Evolutionary conservation across 2,329 filamentous ascomycete species (phyloP), one percentile per base, ranked within the genome.

Genomic region (Colletotrichum lupini): DNA sequence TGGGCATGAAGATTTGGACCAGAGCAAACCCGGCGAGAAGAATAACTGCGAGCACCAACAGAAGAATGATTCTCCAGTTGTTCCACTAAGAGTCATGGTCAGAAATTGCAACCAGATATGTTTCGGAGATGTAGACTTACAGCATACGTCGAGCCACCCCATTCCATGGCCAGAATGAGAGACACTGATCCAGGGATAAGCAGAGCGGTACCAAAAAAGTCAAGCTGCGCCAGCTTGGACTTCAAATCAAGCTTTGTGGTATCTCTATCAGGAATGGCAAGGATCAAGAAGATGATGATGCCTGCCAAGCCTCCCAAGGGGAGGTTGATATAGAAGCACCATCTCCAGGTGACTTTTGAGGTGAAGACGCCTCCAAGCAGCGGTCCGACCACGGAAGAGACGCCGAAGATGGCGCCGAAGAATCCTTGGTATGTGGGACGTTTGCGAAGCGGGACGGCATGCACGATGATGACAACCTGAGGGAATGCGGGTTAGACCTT

Each of bases 81-180:
- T 78, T 81, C 87, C 86, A 88, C 78, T 81, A 0, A 14, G 6
- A 35, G 19, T 2, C 9, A n/a, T 2, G 19, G 14, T 35, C 2
- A 58, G 19, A 2, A 22, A 19, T 3, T 22, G 28, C 1, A n/a
- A 16, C 22, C 11, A 26, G 6, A n/a, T 12, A 28, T 32, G 35
- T 19, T n/a, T 6, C 1, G 42, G 42, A n/a, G 42, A 11, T 49
- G 24, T 19, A 55, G n/a, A 56, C 62, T 65, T 9, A 71, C 68
- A 0, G 68, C 9, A 61, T 84, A 81, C 24, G 77, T 79, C 7
- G 76, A 76, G 6, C 83, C 84, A 42, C 83, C 84, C 86, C 85
- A 88, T 73, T 87, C 84, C 7, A 88, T 78, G 8, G 86, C 86
- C 24, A 89, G 76, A 1, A 87, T 75, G 8, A 87, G 79, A 66